Percentiles rank a stretch among this genome's conserved stretches.
phyloP scores from a whole-genome alignment of 169 alveolate species.

The Cryptosporidium tyzzeri region DNA sequence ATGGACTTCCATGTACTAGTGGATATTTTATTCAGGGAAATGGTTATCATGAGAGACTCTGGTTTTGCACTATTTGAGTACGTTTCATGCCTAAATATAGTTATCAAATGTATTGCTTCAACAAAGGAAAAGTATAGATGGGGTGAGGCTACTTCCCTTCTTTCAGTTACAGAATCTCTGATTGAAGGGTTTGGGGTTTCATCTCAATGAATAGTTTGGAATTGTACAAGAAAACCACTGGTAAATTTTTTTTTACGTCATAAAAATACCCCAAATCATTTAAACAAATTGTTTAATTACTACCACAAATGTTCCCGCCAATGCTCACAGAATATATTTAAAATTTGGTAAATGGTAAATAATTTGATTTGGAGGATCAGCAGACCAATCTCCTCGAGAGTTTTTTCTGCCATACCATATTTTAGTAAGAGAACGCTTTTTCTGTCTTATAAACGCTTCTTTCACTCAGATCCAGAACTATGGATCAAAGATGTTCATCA shows the following conservation, averaged over 20 bases:
- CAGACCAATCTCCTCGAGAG: conserved; percentile 11
- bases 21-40: conserved; percentile 66
- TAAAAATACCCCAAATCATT: background rate
- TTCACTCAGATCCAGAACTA: conserved; percentile 43
- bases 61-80: conserved; percentile 66
- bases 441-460: background rate
- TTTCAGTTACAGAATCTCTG: conserved; percentile 67
- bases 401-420: background rate
- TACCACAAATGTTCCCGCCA: background rate
- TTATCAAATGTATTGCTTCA: conserved; percentile 60
- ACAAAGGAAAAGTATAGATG: conserved; percentile 68
- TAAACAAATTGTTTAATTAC: background rate
- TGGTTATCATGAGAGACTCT: conserved; percentile 69
- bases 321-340: background rate
- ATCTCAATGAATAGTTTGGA: background rate
- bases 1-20: conserved; percentile 66
- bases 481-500: conserved; percentile 23
- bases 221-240: background rate
- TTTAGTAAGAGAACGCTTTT: background rate
- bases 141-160: conserved; percentile 72
- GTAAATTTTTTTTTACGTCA: background rate
- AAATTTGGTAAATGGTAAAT: background rate
- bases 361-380: conserved; percentile 4
- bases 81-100: conserved; percentile 71
- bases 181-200: conserved; percentile 68